Evolutionary conservation across 352 stramenopile species (phyloP).

Genomic region (Phytophthora foliorum): DNA sequence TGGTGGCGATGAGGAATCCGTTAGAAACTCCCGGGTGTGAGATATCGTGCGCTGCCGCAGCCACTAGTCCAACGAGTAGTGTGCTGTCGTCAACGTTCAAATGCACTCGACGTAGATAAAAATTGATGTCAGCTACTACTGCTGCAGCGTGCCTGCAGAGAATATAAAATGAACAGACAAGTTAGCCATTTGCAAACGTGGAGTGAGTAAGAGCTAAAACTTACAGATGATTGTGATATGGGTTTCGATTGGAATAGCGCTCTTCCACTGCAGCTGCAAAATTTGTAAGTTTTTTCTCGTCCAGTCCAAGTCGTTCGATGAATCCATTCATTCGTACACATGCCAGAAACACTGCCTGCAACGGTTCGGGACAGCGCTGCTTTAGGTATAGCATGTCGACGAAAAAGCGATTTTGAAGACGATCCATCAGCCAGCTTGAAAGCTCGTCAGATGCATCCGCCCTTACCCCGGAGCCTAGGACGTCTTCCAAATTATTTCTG

Average conservation of each 20-base stretch:
- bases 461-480: conserved; percentile 8
- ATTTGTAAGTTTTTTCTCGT: conserved; percentile 51
- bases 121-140: conserved; percentile 74
- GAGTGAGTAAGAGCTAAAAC: conserved; percentile 8
- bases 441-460: conserved; percentile 38
- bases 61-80: conserved; percentile 77
- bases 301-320: conserved; percentile 49
- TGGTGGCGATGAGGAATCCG: conserved; percentile 91
- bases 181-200: not conserved
- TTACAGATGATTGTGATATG: conserved; percentile 81
- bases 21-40: conserved; percentile 94
- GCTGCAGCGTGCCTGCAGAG: conserved; percentile 59
- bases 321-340: conserved; percentile 69
- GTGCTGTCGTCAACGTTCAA: conserved; percentile 63
- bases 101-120: conserved; percentile 69
- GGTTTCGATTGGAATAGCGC: conserved; percentile 72
- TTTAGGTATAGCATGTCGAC: conserved; percentile 77
- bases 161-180: not conserved
- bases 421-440: conserved; percentile 60
- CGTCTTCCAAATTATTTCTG: conserved; percentile 16
- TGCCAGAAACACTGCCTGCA: conserved; percentile 65
- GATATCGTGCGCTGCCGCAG: conserved; percentile 93
- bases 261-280: conserved; percentile 68
- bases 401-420: conserved; percentile 66
- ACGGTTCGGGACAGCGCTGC: conserved; percentile 47